Base-by-base conservation (phyloP, 352 stramenopile genomes). In the Thraustochytrium sp. region DNA sequence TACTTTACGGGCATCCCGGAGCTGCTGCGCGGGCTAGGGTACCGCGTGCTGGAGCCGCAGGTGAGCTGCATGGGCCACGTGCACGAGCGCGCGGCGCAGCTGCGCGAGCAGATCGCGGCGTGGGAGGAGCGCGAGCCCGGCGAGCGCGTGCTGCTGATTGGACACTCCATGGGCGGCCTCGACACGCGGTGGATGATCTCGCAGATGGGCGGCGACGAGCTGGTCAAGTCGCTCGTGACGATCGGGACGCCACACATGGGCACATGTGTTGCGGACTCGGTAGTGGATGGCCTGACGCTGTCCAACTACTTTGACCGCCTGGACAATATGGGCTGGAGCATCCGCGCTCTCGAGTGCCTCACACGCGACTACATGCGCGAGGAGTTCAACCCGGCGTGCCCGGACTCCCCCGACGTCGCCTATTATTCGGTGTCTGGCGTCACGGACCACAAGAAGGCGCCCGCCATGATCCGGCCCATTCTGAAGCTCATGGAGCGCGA, bases 21-120 rank as follows among this genome's bases (percentile, higher is more conserved):
- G 29, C 26, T 72, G 9, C 68, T 80, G 26, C 68, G 68, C 31
- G n/a, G 68, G 2, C 18, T 34, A 9, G 68, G 68, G 0, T 63
- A 55, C 2, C 68, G 68, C 44, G 68, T 80, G 26, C 51, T 80
- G 23, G 23, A 80, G 42, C 68, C 68, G 21, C 31, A 80, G 37
- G 68, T 80, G 68, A 55, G 31, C 48, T 55, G 21, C 46, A 80
- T 80, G 68, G 68, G 68, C 53, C 68, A 80, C 38, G 68, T 80
- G 51, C 44, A 64, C 23, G 68, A 80, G 31, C 48, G 68, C 37
- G 68, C 68, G 23, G 29, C 18, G 18, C 68, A 80, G 68, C 68
- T 80, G 8, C 31, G 3, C 1, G 68, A 80, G 68, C 34, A 53
- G 13, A 80, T 80, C 49, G 23, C 31, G 18, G 68, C 8, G 13